Evolutionary conservation across 495 filamentous ascomycete species (phyloP), one percentile per base, ranked within the genome.

Genomic region (Podospora pseudocomata): DNA sequence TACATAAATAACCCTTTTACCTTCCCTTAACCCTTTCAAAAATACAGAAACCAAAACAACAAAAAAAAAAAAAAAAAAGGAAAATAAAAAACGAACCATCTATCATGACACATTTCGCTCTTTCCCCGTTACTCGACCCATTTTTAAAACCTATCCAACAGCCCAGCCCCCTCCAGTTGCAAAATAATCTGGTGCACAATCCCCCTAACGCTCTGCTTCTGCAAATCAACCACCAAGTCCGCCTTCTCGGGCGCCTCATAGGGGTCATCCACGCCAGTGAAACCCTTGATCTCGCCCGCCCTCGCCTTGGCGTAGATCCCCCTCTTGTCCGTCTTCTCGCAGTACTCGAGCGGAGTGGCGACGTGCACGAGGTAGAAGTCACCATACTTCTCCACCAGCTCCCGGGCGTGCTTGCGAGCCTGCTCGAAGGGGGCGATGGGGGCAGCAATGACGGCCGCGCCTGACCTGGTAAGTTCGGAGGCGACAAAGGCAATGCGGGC

Each of bases 191-290:
- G 92, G 83, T 99, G 95, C 65, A 99, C 95, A 65, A 93, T 93
- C 68, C 90, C 94, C 79, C 96, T 87, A 57, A 99, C 93, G 68
- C 85, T 91, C 79, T 90, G 92, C 86, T 89, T 92, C 82, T 91
- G 89, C 67, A 87, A 77, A 79, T 98, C 92, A 9, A 98, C 94
- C 30, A 87, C 86, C 66, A 99, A 83, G 77, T 97, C 86, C 32
- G 92, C 86, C 82, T 96, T 95, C 67, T 79, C 74, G 4, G 95
- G 95, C 68, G 78, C 75, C 88, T 99, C 95, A 78, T 98, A 99
- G 65, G 95, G 93, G 80, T 97, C 95, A 79, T 99, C 95, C 67
- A 99, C 95, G 74, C 95, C 95, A 34, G 95, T 99, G 85, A 99
- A 99, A 39, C 93, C 93, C 88, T 92, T 95, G 82, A 99, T 96